Conservation (phyloP, 495 filamentous ascomycete species). For the Haplographium delicatum region DNA sequence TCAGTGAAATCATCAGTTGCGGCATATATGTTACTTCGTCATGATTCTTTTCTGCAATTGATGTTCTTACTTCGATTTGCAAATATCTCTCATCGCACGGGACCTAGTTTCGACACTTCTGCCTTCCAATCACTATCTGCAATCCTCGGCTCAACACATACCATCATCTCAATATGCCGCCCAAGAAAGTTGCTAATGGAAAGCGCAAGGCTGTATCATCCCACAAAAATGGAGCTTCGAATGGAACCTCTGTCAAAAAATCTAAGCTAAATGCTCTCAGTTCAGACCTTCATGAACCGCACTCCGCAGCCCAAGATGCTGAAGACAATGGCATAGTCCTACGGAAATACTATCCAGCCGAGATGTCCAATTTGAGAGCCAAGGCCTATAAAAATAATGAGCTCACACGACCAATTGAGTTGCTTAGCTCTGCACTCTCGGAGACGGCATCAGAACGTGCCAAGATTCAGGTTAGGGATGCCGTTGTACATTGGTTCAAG, state of each 20-base stretch:
- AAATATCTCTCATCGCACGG: background rate
- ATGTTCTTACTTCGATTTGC: background rate
- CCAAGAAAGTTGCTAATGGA: slow-evolving; percentile 7
- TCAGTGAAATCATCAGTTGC: background rate
- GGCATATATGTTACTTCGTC: background rate
- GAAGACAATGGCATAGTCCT: slow-evolving; percentile 68
- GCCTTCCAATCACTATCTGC: background rate
- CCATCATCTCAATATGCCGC: background rate
- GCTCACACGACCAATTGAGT: slow-evolving; percentile 65
- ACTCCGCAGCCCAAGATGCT: slow-evolving; percentile 39
- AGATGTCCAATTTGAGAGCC: slow-evolving; percentile 75
- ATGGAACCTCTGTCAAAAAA: slow-evolving; percentile 7
- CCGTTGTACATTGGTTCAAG: slow-evolving; percentile 91
- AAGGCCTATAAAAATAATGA: slow-evolving; percentile 61
- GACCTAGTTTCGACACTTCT: background rate
- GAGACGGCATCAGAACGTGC: slow-evolving; percentile 44
- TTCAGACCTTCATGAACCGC: slow-evolving; percentile 34
- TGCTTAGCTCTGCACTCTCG: slow-evolving; percentile 46
- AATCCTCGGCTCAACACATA: background rate
- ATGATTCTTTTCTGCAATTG: background rate
- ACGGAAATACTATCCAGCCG: slow-evolving; percentile 76
- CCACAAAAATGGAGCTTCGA: background rate
- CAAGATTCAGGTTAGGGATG: slow-evolving; percentile 44
- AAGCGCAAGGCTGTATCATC: slow-evolving; percentile 19
- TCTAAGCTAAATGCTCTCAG: slow-evolving; percentile 6